These are phyloP conservation scores for Metarhizium anisopliae DNA, from an alignment of 2,329 filamentous ascomycete genomes.

Conservation along the genomic window DNA sequence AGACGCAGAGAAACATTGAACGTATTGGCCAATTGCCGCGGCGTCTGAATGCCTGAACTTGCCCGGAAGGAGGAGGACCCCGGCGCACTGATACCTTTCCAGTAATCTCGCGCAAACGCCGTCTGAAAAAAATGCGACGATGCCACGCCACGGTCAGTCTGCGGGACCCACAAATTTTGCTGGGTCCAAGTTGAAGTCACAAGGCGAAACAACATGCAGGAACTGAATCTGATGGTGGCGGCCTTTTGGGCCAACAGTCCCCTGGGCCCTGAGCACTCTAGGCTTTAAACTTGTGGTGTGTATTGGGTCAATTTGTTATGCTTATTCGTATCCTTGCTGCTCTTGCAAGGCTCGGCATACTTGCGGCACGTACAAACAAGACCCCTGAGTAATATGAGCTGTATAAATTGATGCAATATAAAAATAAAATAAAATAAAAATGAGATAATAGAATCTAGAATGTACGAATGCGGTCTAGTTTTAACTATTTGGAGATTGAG, in stretches of 20 bases:
- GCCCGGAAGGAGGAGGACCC: neutral
- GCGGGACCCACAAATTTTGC: neutral
- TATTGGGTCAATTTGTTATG: too few species aligned
- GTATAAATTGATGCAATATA: too few species aligned
- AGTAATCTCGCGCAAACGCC: neutral
- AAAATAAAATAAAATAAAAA: too few species aligned
- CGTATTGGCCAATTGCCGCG: neutral
- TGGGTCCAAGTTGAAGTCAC: neutral
- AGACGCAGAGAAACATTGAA: neutral
- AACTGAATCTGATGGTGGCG: neutral
- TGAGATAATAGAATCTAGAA: too few species aligned
- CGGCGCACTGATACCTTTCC: neutral
- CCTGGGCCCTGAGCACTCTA: too few species aligned
- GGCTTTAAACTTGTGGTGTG: too few species aligned
- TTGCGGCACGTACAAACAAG: too few species aligned
- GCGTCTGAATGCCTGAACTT: neutral
- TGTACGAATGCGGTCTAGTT: accelerated
- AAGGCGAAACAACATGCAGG: neutral
- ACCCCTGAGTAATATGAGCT: too few species aligned
- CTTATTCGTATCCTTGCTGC: too few species aligned
- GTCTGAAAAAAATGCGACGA: neutral
- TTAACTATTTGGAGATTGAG: too few species aligned
- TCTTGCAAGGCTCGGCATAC: too few species aligned
- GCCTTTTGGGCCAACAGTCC: too few species aligned
- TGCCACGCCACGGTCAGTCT: neutral